Conservation (phyloP, 257 asterid species). For the Solanum gracilifrons region DNA sequence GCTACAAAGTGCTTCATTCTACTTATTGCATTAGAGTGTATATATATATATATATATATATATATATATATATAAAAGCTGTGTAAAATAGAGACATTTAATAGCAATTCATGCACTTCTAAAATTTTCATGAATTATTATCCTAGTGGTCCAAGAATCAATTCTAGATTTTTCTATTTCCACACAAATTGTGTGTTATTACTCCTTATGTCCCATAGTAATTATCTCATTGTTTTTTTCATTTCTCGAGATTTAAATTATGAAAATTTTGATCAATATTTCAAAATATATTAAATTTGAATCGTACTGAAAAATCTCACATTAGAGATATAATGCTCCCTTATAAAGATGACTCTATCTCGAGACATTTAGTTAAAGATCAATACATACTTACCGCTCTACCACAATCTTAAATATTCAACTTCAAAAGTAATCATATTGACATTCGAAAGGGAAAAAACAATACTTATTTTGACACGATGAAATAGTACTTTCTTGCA, state of each 20-base stretch:
- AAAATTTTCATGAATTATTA: neutral
- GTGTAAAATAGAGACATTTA: neutral
- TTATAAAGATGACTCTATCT: neutral
- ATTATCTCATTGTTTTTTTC: neutral
- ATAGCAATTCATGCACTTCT: neutral
- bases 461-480: neutral
- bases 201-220: neutral
- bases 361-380: neutral
- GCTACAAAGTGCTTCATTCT: neutral
- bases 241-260: neutral
- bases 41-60: too few species aligned
- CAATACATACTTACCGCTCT: neutral
- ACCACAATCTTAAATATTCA: neutral
- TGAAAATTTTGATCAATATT: neutral
- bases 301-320: neutral
- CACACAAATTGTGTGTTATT: neutral
- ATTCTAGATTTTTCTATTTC: neutral
- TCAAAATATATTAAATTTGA: neutral
- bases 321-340: accelerated
- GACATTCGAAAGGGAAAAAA: neutral
- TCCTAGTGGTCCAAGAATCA: neutral
- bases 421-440: neutral
- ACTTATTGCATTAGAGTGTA: neutral
- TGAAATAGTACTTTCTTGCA: neutral
- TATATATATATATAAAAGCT: neutral